Conservation (phyloP, 345 rosid species). For the Stellera chamaejasme region DNA sequence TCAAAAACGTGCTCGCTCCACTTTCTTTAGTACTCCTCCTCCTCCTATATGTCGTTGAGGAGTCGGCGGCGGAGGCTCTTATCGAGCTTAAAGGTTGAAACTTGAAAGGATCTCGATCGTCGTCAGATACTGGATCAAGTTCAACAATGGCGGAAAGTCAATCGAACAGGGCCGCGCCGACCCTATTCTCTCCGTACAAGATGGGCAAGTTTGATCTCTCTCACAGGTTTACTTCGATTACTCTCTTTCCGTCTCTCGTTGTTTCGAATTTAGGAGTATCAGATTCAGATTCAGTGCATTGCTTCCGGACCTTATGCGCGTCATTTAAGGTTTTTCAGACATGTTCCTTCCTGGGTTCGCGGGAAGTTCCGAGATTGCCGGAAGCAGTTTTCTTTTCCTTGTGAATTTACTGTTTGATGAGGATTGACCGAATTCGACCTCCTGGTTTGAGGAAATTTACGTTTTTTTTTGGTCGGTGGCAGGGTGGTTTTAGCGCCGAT, state of each 20-base stretch:
- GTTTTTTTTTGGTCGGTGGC: constrained; percentile 6
- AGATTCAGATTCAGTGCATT: not conserved
- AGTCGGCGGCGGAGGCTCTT: no score
- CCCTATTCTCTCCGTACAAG: constrained; percentile 58
- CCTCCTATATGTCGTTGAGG: no score
- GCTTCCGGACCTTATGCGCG: not conserved
- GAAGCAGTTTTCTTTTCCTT: not conserved
- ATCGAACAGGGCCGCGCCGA: not conserved
- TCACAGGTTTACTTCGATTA: constrained; percentile 34
- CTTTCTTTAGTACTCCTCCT: no score
- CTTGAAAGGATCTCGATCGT: no score
- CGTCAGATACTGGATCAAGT: no score
- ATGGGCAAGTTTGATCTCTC: constrained; percentile 75
- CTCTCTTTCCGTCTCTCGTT: not conserved
- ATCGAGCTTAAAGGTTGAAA: no score
- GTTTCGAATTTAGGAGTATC: not conserved
- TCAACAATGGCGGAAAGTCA: not conserved
- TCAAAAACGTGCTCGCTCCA: no score
- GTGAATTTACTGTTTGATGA: not conserved
- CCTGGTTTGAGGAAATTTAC: not conserved
- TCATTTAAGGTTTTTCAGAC: not conserved
- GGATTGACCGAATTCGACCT: constrained; percentile 2
- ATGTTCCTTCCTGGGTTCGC: constrained; percentile 2
- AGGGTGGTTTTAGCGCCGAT: constrained; percentile 90
- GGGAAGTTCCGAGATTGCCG: not conserved